These are phyloP conservation scores for Trichoderma koningii DNA, from an alignment of 2,329 filamentous ascomycete species.

Conservation along the genomic window DNA sequence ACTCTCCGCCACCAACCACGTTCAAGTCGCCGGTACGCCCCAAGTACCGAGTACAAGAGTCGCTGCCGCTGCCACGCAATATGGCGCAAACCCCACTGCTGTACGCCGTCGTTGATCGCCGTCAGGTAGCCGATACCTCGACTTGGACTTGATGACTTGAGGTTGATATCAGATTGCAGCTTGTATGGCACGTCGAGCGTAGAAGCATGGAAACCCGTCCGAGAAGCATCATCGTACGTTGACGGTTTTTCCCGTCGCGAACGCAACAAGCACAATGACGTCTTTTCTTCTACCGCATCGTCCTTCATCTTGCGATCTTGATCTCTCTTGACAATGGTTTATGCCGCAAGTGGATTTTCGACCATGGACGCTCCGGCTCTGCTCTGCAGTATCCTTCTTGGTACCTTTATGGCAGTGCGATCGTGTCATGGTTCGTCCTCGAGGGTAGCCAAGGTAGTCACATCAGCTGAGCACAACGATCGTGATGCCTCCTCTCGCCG, in stretches of 20 bases:
- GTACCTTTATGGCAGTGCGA: neutral
- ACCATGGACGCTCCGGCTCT: neutral
- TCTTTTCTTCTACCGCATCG: neutral
- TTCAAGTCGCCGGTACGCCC: neutral
- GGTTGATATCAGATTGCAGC: constrained; percentile 1
- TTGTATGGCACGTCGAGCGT: neutral
- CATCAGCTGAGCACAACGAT: constrained; percentile 12
- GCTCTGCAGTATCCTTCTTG: neutral
- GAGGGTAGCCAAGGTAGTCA: neutral
- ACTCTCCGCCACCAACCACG: neutral
- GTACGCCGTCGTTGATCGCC: constrained; percentile 1
- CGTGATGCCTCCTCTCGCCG: neutral
- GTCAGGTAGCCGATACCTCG: constrained; percentile 13
- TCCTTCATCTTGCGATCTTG: neutral
- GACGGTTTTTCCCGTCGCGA: neutral
- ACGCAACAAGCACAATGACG: constrained; percentile 16
- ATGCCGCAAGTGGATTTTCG: constrained; percentile 17
- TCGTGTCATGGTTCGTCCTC: constrained; percentile 1
- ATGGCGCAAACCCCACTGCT: constrained; percentile 23
- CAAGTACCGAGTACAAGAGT: neutral
- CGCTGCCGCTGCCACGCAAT: constrained; percentile 6
- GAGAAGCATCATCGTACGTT: constrained; percentile 13
- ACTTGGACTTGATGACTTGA: neutral
- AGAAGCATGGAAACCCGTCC: neutral
- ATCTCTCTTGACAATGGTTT: neutral